phyloP scores from a whole-genome alignment of 305 asterid species.

The Fraxinus nigra region DNA sequence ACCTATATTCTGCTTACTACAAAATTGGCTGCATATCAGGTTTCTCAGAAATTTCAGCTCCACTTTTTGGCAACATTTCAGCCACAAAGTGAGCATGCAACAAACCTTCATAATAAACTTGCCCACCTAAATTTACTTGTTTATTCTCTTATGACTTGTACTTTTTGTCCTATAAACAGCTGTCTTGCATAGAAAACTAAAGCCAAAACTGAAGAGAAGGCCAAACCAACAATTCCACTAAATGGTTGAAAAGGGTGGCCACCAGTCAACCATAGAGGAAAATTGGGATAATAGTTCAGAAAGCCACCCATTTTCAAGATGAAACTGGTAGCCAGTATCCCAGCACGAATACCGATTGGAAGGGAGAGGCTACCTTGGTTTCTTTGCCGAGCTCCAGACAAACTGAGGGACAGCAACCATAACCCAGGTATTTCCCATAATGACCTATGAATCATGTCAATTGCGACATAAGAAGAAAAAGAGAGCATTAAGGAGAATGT shows the following conservation, averaged over 20 bases:
- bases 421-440: conserved; percentile 79
- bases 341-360: conserved; percentile 84
- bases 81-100: background rate
- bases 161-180: conserved; percentile 29
- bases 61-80: conserved; percentile 7
- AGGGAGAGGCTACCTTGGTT: conserved; percentile 73
- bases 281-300: conserved; percentile 44
- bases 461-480: conserved; percentile 18
- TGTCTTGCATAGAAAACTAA: conserved; percentile 55
- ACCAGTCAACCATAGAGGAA: conserved; percentile 67
- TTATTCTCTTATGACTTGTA: conserved; percentile 41
- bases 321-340: conserved; percentile 64
- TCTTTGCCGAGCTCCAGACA: conserved; percentile 78
- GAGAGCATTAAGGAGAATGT: background rate
- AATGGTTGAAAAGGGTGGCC: conserved; percentile 75
- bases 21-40: conserved; percentile 23
- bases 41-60: conserved; percentile 13
- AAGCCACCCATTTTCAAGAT: conserved; percentile 60
- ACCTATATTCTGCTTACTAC: conserved; percentile 17
- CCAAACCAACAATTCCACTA: conserved; percentile 76
- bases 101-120: conserved; percentile 14
- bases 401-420: conserved; percentile 72
- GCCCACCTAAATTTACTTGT: background rate
- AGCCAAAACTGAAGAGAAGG: conserved; percentile 51
- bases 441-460: conserved; percentile 53